Base-by-base conservation (phyloP, 1,139 yeast genomes). In the Magnusiomyces suaveolens region DNA sequence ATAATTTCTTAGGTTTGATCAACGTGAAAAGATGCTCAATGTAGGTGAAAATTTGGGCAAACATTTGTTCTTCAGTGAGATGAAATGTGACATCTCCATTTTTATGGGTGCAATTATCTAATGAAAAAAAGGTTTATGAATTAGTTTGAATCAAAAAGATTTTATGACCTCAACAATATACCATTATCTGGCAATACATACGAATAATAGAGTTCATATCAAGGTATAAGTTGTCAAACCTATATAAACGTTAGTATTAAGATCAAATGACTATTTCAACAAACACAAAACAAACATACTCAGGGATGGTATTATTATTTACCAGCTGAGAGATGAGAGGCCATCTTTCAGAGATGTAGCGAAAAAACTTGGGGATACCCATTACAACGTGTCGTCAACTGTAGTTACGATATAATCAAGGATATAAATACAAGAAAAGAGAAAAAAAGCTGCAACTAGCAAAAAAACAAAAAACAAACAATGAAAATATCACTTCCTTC, bases 311-410 rank as follows among this genome's bases (percentile, higher is more conserved):
- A 57, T 79, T 77, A 54, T 86, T 95, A 64, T 87, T 95, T 62
- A 92, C 82, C 66, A 84, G 75, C 71, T 89, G 96, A 16, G 95
- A 84, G 62, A 92, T 89, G 75, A 86, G 77, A 39, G 99, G 99
- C 97, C 97, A 94, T 82, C 99, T 83, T 74, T 94, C 98, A 54
- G 97, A 88, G 75, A 92, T 89, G 75, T 88, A 92, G 71, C 97
- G 81, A 71, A 88, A 92, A 70, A 90, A 92, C 68, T 92, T 90
- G 56, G 97, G 97, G 69, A 92, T 90, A 77, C 98, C 98, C 72
- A 61, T 18, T 41, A 25, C 44, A 16, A 41, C 44, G 25, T 25
- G 25, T 38, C 39, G 23, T 54, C 48, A 33, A 23, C n/a, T n/a
- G n/a, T n/a, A n/a, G n/a, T n/a, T n/a, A n/a, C n/a, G n/a, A n/a